Evolutionary conservation across 2,329 filamentous ascomycete species (phyloP), one percentile per base, ranked within the genome.

Genomic region (Trichoderma simmonsii): DNA sequence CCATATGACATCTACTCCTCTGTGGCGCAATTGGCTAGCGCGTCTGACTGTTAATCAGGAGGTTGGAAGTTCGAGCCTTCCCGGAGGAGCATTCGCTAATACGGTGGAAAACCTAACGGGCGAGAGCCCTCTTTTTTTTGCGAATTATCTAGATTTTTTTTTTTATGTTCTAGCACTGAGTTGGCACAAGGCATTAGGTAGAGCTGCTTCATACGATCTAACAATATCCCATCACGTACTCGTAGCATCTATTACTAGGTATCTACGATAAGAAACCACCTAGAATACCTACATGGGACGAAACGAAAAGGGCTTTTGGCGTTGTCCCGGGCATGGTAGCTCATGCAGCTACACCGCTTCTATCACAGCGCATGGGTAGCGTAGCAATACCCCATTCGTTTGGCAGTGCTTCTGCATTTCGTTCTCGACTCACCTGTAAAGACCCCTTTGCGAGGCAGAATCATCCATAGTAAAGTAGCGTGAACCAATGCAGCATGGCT

Each of bases 1-100:
- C 0, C 3, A 4, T 4, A 12, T 24, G 57, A 24, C 18, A 64
- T 59, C 39, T 30, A 28, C 28, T 77, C 76, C 75, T 76, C 74
- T 72, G 85, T 89, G 81, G 82, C 82, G 75, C 82, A 83, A 78
- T 85, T 87, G 86, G 86, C 84, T 87, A 87, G 86, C 85, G 86
- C 86, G 86, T 87, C 83, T 84, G 86, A 87, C 86, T 87, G 86
- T 87, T 87, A 87, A 73, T 73, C 72, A 73, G 72, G 72, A 73
- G 72, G 72, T 73, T 73, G 72, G 72, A 73, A 73, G 72, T 73
- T 73, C 72, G 72, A 73, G 72, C 72, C 72, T 73, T 73, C 72
- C 72, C 65, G 72, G 62, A 71, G 72, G 72, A 73, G 72, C 39
- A 70, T 61, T 12, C 26, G 4, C 12, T 26, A 32, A 43, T 43